Evolutionary conservation across 805 yeast genomes (phyloP).

Genomic region (Barnettozyma populi): DNA sequence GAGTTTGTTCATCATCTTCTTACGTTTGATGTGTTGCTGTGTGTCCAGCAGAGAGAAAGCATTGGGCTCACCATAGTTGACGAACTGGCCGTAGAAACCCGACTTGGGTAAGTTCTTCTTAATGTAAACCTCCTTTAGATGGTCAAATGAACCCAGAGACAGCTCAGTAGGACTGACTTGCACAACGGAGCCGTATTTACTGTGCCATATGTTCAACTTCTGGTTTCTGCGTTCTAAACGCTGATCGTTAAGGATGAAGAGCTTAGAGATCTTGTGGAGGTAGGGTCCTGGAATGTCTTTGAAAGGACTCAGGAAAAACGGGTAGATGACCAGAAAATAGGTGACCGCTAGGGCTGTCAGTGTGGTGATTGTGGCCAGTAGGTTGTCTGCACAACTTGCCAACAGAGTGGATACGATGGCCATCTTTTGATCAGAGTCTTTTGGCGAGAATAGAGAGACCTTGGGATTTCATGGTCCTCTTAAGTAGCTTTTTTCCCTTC

Average conservation of each 20-base stretch:
- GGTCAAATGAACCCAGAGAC: slow-evolving; percentile 47
- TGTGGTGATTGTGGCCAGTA: background rate
- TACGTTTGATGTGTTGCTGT: slow-evolving; percentile 38
- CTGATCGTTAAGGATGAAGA: slow-evolving; percentile 36
- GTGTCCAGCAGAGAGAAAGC: slow-evolving; percentile 53
- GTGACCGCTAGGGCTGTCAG: slow-evolving; percentile 2
- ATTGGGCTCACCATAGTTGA: slow-evolving; percentile 51
- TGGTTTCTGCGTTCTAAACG: slow-evolving; percentile 45
- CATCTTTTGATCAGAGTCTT: background rate
- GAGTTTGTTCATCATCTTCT: slow-evolving; percentile 35
- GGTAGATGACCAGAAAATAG: slow-evolving; percentile 37
- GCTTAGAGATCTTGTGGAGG: slow-evolving; percentile 39
- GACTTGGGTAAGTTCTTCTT: slow-evolving; percentile 51
- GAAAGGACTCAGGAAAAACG: slow-evolving; percentile 45
- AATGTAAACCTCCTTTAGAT: slow-evolving; percentile 50
- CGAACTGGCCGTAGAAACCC: slow-evolving; percentile 52
- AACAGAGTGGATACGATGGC: background rate
- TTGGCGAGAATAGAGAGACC: background rate
- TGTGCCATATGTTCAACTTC: slow-evolving; percentile 45
- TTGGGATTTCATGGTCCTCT: background rate
- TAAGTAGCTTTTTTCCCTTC: background rate
- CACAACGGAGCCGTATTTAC: slow-evolving; percentile 55
- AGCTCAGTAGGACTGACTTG: slow-evolving; percentile 57
- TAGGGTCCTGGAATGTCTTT: slow-evolving; percentile 55
- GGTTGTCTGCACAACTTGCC: background rate